Evolutionary conservation across 2,329 filamentous ascomycete genomes (phyloP).

Genomic region (Calonectria multiphialidica): DNA sequence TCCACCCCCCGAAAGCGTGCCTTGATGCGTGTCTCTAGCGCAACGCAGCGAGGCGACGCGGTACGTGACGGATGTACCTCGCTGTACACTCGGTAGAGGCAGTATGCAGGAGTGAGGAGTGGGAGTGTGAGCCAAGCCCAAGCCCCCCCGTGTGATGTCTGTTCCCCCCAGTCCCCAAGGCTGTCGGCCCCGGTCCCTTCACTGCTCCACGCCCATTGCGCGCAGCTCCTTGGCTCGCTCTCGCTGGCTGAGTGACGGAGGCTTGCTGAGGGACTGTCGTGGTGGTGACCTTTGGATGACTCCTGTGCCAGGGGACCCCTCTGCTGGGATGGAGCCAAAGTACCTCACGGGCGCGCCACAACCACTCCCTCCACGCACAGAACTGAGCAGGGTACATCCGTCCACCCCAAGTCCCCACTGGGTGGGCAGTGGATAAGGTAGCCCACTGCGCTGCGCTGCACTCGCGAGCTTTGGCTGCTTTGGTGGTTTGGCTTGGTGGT

Average conservation of each 20-base stretch:
- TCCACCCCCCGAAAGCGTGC: constrained; percentile 36
- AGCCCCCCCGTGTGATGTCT: constrained; percentile 5
- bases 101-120: constrained; percentile 27
- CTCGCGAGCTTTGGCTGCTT: constrained; percentile 7
- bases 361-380: constrained; percentile 21
- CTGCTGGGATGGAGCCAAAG: constrained; percentile 19
- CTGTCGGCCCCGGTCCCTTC: constrained; percentile 17
- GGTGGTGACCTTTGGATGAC: constrained; percentile 19
- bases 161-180: constrained; percentile 17
- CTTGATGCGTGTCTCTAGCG: constrained; percentile 33
- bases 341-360: constrained; percentile 22
- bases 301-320: constrained; percentile 3
- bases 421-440: constrained; percentile 7
- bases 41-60: constrained; percentile 35
- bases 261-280: constrained; percentile 7
- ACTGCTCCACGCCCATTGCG: constrained; percentile 19
- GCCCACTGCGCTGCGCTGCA: constrained; percentile 11
- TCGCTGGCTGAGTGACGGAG: constrained; percentile 15
- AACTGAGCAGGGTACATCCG: constrained; percentile 19
- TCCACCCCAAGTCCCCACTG: constrained; percentile 14
- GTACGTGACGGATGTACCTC: constrained; percentile 28
- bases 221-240: constrained; percentile 18
- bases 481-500: constrained; percentile 18
- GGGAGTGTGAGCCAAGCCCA: constrained; percentile 26
- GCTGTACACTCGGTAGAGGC: background rate